phyloP scores from a whole-genome alignment of 441 rosid genomes.

The Croton setiger region DNA sequence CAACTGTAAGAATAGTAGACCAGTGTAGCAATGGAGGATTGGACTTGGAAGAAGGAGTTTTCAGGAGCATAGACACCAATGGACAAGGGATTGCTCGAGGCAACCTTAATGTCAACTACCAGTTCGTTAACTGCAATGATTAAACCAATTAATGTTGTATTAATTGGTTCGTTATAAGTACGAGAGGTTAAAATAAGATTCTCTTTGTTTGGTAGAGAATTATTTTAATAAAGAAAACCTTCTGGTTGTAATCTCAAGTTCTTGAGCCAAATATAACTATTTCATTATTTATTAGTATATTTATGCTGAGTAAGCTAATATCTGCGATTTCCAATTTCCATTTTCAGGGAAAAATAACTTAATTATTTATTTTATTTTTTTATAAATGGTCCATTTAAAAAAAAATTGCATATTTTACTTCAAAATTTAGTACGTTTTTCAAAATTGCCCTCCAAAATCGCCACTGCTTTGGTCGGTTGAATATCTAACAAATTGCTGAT shows the following conservation, averaged over 20 bases:
- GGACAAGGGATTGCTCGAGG: slow-evolving; percentile 44
- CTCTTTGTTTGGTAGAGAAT: background rate
- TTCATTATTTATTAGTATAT: background rate
- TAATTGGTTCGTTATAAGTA: no score
- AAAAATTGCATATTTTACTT: no score
- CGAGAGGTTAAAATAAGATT: background rate
- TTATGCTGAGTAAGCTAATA: no score
- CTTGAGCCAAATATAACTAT: background rate
- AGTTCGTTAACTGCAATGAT: slow-evolving; percentile 45
- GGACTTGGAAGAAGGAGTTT: slow-evolving; percentile 46
- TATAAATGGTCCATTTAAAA: no score
- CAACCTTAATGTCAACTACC: slow-evolving; percentile 51
- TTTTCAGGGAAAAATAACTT: no score
- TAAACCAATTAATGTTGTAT: slow-evolving; percentile 1
- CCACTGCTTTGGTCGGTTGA: no score
- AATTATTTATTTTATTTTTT: no score
- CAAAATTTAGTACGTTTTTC: no score
- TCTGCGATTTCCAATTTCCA: no score
- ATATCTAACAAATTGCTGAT: no score
- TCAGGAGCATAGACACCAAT: slow-evolving; percentile 42
- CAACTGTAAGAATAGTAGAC: slow-evolving; percentile 54
- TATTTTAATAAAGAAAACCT: background rate
- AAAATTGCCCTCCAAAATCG: no score
- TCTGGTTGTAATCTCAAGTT: background rate
- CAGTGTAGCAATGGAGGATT: slow-evolving; percentile 62